Evolutionary conservation across 2,329 filamentous ascomycete genomes (phyloP), one percentile per base, ranked within the genome.

Genomic region (Colletotrichum sp.): DNA sequence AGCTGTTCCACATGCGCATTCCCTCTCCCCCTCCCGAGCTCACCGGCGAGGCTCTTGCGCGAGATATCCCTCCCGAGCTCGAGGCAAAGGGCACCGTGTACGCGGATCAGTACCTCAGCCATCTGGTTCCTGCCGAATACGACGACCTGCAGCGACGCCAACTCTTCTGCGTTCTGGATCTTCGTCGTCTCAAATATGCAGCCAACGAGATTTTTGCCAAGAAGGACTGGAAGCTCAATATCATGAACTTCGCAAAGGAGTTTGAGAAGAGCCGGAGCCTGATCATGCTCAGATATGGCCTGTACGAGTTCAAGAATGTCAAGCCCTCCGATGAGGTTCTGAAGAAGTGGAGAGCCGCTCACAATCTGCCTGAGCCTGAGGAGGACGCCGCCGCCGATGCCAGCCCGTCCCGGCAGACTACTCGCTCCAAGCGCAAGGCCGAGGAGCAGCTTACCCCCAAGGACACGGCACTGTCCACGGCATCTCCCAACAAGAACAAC

Each of bases 191-290:
- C 62, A 92, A 92, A 83, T 91, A 92, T 79, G 89, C 90, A 8
- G 90, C 91, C 32, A 88, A 92, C 78, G 90, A 92, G 79, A 90
- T 92, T 18, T 92, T 92, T 75, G 81, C 84, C 21, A 90, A 88
- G 81, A 92, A 92, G 81, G 90, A 91, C 78, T 92, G 91, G 91
- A 91, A 91, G 82, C 82, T 92, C 69, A 92, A 92, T 78, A 88
- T 92, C 21, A 81, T 90, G 78, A 92, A 92, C 81, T 92, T 92
- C 74, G 90, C 91, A 52, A 92, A 92, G 81, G 91, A 92, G 81
- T 92, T 91, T 76, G 91, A 92, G 81, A 92, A 92, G 85, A 92
- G 90, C 80, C 87, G 91, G 65, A 91, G 90, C 78, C 84, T 92
- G 59, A 92, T 92, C 73, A 88, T 92, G 83, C 80, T 92, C 72